Evolutionary conservation across 2,329 filamentous ascomycete species (phyloP), one percentile per base, ranked within the genome.

Genomic region (Emergomyces pasteurianus): DNA sequence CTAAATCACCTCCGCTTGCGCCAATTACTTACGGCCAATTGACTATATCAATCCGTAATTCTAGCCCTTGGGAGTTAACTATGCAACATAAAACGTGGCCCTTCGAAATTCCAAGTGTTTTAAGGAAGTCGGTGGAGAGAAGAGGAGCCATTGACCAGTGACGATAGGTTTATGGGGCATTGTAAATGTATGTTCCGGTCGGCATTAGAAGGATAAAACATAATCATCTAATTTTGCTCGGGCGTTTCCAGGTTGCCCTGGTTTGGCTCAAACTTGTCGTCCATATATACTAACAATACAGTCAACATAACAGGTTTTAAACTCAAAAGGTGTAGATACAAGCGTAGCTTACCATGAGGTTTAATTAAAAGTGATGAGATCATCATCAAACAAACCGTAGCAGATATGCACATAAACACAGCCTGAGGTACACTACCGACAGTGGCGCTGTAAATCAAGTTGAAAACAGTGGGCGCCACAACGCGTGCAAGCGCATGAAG

Each of bases 401-500:
- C 74, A 0, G 82, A 78, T 52, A 97, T 74, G 57, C 88, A 83
- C 9, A 95, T 83, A 72, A 96, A 96, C 0, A 95, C 86, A 0
- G 90, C 85, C 73, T 94, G 90, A 0, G 90, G 85, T 65, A 88
- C 92, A 1, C 76, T 84, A 23, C 81, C 84, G 1, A 96, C 89
- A 0, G 94, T 97, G 2, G 81, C 78, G 16, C 87, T 88, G 71
- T 95, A 99, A 10, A 97, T 83, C 5, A 89, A 83, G 69, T 94
- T 95, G 74, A 96, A 95, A 1, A 92, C 70, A 0, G 90, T 81
- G 0, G 94, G 94, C 0, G 88, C 86, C 14, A 95, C 72, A 1
- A 97, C 85, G 63, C 91, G 81, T 2, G 89, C 84, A 42, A 96
- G 75, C 0, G 90, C 88, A 74, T 97, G 92, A 61, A 97, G 75